phyloP scores from a whole-genome alignment of 768 basidiomycete species.

The Trametes villosa region DNA sequence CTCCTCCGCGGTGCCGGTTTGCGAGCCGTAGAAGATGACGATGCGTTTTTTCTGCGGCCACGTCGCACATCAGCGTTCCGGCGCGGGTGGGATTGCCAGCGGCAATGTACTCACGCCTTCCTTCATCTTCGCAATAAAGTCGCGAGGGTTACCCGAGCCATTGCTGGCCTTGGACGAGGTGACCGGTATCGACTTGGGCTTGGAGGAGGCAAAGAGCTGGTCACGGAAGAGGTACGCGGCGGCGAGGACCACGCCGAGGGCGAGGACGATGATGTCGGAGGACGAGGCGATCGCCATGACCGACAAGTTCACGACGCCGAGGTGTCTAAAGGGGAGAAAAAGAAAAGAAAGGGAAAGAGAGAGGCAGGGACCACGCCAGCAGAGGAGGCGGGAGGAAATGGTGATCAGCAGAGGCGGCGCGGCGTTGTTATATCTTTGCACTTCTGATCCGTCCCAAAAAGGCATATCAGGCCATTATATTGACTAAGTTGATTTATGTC shows the following conservation, averaged over 20 bases:
- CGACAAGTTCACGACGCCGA: conserved; percentile 16
- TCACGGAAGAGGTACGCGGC: conserved; percentile 84
- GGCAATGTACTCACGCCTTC: conserved; percentile 67
- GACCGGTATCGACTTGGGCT: conserved; percentile 58
- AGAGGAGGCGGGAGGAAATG: conserved; percentile 2
- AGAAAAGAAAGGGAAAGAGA: conserved; percentile 18
- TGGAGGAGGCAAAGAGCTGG: conserved; percentile 70
- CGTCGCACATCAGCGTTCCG: conserved; percentile 12
- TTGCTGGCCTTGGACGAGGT: conserved; percentile 46
- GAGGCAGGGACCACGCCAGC: not conserved
- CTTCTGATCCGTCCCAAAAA: conserved; percentile 1
- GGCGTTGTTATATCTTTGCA: conserved; percentile 6
- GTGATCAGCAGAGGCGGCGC: not conserved
- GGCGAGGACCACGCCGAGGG: conserved; percentile 75
- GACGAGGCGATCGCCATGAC: conserved; percentile 64
- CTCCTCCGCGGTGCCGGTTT: conserved; percentile 98
- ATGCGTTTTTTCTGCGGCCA: conserved; percentile 86
- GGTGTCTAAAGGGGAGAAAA: conserved; percentile 14
- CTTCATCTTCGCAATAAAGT: conserved; percentile 95
- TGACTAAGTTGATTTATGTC: conserved; percentile 6
- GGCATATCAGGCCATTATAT: conserved; percentile 12
- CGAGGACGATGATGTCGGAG: conserved; percentile 75
- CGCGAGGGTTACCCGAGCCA: conserved; percentile 87
- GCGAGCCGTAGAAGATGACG: conserved; percentile 97
- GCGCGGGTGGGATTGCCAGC: not conserved